Evolutionary conservation across 495 filamentous ascomycete genomes (phyloP), one percentile per base, ranked within the genome.

Genomic region (Neurospora hispaniola): DNA sequence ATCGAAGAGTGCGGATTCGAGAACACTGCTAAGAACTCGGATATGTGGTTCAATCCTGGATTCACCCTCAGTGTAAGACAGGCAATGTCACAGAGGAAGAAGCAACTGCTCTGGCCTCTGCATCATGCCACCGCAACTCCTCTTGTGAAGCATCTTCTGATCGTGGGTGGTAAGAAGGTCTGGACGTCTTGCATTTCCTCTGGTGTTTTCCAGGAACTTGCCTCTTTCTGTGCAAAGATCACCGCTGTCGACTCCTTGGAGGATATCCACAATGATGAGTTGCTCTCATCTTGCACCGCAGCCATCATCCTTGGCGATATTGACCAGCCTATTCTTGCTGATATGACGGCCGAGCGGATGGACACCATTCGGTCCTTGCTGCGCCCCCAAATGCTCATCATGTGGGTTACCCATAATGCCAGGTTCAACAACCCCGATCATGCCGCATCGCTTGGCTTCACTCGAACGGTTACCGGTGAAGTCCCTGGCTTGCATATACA

Each of bases 391-490:
- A 82, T 84, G 80, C 78, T 73, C 2, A 74, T 82, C 0, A 77
- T 86, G 7, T 86, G 84, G 84, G 70, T 82, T 18, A 84, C 82
- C 0, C 59, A 69, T 16, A 75, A 79, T 12, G 75, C 80, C 0
- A 73, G 74, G 7, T 72, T 69, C 35, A 31, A 68, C 16, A 80
- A 81, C 41, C 81, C 84, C 0, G 79, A 82, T 0, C 72, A 80
- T 38, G 82, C 83, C 2, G 81, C 82, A 0, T 82, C 80, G 3
- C 79, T 85, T 12, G 84, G 84, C 0, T 84, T 86, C 69, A 76
- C 80, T 3, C 80, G 84, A 39, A 84, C 84, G 0, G 69, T 85
- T 44, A 73, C 76, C 0, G 83, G 82, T 9, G 84, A 86, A 72
- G 78, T 82, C 8, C 82, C 83, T 0, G 75, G 76, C 12, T 72